Conservation (phyloP, 805 yeast species). For the Candida maltosa region DNA sequence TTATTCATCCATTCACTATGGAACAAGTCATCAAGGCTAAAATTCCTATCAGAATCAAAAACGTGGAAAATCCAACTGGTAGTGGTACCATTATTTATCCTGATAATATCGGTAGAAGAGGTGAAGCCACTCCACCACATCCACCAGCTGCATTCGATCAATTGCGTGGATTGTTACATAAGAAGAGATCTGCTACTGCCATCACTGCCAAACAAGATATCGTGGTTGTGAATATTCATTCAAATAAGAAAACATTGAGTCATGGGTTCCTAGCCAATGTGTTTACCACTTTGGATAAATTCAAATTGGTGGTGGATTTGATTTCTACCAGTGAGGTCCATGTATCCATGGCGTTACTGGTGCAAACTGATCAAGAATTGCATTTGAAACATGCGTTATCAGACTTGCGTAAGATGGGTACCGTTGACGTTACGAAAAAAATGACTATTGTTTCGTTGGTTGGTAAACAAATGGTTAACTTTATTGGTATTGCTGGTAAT, state of each 20-base stretch:
- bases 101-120: slow-evolving; percentile 78
- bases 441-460: slow-evolving; percentile 92
- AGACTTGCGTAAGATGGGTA: slow-evolving; percentile 77
- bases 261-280: slow-evolving; percentile 94
- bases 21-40: slow-evolving; percentile 95
- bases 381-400: slow-evolving; percentile 68
- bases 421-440: slow-evolving; percentile 82
- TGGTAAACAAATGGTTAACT: slow-evolving; percentile 95
- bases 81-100: slow-evolving; percentile 93
- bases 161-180: slow-evolving; percentile 34
- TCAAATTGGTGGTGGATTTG: slow-evolving; percentile 85
- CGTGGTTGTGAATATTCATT: slow-evolving; percentile 88
- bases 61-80: slow-evolving; percentile 92
- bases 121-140: slow-evolving; percentile 91
- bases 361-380: slow-evolving; percentile 60
- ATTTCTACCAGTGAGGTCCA: slow-evolving; percentile 97
- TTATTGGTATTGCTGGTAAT: slow-evolving; percentile 94
- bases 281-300: slow-evolving; percentile 80
- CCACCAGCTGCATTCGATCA: slow-evolving; percentile 78
- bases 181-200: slow-evolving; percentile 81
- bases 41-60: slow-evolving; percentile 94
- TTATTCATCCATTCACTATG: slow-evolving; percentile 98
- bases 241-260: slow-evolving; percentile 86
- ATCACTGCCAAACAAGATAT: slow-evolving; percentile 93
- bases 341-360: slow-evolving; percentile 95